Evolutionary conservation across 2,329 filamentous ascomycete species (phyloP).

Genomic region (Daldinia eschscholtzii): DNA sequence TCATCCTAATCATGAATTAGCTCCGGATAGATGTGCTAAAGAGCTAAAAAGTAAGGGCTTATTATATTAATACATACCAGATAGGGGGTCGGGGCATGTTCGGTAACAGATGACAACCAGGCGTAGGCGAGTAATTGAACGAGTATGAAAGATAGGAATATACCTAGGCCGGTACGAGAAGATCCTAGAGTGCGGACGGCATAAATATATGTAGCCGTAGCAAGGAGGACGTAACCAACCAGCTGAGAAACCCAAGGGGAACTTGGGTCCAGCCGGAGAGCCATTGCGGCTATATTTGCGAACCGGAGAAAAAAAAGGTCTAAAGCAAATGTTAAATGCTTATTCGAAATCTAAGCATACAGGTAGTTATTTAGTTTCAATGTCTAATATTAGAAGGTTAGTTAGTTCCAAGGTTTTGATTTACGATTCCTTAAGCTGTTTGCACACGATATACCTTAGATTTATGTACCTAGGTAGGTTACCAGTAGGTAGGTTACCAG

Average conservation of each 20-base stretch:
- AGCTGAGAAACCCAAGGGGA: slow-evolving; percentile 33
- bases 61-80: slow-evolving; percentile 55
- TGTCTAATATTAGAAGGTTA: neutral
- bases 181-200: slow-evolving; percentile 14
- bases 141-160: slow-evolving; percentile 17
- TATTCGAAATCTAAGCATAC: neutral
- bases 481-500: no score
- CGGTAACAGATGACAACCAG: slow-evolving; percentile 58
- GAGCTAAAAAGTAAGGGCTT: neutral
- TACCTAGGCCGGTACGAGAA: neutral
- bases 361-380: neutral
- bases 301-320: neutral
- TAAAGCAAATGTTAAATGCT: neutral
- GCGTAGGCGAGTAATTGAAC: slow-evolving; percentile 46
- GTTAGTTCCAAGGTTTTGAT: neutral
- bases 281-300: slow-evolving; percentile 27
- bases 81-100: slow-evolving; percentile 65
- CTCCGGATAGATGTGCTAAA: neutral
- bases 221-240: slow-evolving; percentile 35
- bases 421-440: neutral
- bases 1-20: slow-evolving; percentile 73
- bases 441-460: neutral
- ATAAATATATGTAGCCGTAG: slow-evolving; percentile 26
- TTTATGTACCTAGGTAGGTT: no score
- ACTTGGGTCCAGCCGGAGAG: slow-evolving; percentile 22